These are phyloP conservation scores for Komagataella pseudopastoris DNA, from an alignment of 805 yeast species.

Conservation along the genomic window DNA sequence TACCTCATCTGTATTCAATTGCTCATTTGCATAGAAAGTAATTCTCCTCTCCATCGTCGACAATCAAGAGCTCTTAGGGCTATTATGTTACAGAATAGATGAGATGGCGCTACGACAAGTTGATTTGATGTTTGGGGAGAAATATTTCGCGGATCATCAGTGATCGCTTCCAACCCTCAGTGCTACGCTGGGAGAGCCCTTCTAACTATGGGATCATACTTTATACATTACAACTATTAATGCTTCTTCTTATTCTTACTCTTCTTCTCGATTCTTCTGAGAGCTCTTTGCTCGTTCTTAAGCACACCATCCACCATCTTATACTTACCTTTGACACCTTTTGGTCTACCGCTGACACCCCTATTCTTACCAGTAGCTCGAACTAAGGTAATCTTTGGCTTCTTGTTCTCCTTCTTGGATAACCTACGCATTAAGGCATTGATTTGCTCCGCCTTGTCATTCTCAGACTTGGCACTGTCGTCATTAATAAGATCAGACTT, in stretches of 20 bases:
- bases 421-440: conserved; percentile 72
- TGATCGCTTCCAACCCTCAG: too few species aligned
- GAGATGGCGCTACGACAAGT: neutral
- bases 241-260: conserved; percentile 36
- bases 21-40: neutral
- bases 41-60: neutral
- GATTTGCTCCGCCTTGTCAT: conserved; percentile 91
- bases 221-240: neutral
- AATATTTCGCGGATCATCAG: neutral
- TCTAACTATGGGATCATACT: neutral
- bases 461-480: conserved; percentile 75
- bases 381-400: conserved; percentile 80
- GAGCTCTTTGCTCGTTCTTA: conserved; percentile 95
- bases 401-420: conserved; percentile 51
- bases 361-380: conserved; percentile 77
- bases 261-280: conserved; percentile 81
- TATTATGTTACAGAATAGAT: neutral
- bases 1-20: neutral
- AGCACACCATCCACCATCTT: conserved; percentile 98
- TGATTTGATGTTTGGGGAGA: neutral
- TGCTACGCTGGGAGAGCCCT: too few species aligned
- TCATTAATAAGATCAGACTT: conserved; percentile 87
- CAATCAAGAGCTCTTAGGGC: neutral
- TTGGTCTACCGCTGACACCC: conserved; percentile 90
- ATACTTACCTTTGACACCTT: conserved; percentile 93